Evolutionary conservation across 306 rosid genomes (phyloP).

Genomic region (Trifolium dubium): DNA sequence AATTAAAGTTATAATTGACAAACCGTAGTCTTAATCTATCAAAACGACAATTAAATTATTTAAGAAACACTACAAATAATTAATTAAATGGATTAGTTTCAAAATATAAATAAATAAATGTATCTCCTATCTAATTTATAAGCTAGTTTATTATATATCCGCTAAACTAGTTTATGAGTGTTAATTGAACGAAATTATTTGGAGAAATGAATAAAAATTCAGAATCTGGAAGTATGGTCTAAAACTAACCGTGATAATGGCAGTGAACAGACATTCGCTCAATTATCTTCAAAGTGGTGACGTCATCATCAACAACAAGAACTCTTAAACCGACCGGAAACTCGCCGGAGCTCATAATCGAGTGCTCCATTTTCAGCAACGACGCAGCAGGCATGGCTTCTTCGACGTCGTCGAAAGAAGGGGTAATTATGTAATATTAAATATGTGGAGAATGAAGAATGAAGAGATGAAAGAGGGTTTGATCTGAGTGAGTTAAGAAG

Average conservation of each 20-base stretch:
- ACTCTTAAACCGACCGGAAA: conserved; percentile 76
- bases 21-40: too few relatives aligned
- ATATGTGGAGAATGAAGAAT: neutral
- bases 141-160: too few relatives aligned
- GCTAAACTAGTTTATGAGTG: neutral
- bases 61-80: too few relatives aligned
- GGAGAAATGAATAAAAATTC: neutral
- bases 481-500: neutral
- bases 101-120: too few relatives aligned
- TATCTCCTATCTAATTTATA: too few relatives aligned
- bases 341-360: conserved; percentile 43
- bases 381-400: conserved; percentile 49
- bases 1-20: too few relatives aligned
- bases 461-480: conserved; percentile 11
- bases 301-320: conserved; percentile 78
- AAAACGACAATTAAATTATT: too few relatives aligned
- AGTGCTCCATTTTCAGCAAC: conserved; percentile 55
- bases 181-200: neutral
- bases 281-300: conserved; percentile 55
- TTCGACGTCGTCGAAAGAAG: conserved; percentile 16
- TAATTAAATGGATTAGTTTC: too few relatives aligned
- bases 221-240: neutral
- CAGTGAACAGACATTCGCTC: conserved; percentile 73
- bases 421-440: neutral
- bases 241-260: conserved; percentile 58